Evolutionary conservation across 2,329 filamentous ascomycete species (phyloP).

Genomic region (Paradendryphiella salina): DNA sequence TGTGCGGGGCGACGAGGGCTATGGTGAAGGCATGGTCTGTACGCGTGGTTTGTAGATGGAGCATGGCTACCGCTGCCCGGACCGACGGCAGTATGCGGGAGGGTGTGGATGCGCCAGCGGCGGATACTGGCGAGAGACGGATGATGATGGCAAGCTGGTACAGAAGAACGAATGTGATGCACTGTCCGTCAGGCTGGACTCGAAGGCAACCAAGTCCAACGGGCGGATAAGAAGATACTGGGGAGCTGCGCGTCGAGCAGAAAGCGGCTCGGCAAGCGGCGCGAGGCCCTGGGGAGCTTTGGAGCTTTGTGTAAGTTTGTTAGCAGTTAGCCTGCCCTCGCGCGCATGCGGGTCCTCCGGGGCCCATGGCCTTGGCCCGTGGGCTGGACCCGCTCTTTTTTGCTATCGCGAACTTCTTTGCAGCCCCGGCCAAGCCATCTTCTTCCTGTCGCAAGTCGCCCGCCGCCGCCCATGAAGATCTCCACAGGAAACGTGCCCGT

Average conservation of each 20-base stretch:
- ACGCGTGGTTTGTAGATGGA: slow-evolving; percentile 24
- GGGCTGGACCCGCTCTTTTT: slow-evolving; percentile 9
- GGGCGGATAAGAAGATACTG: not conserved
- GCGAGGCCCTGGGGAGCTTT: slow-evolving; percentile 3
- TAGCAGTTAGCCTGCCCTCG: not conserved
- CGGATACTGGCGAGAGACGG: not conserved
- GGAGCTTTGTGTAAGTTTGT: not conserved
- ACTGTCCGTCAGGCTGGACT: not conserved
- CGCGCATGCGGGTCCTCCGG: slow-evolving; percentile 2
- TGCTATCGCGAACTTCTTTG: slow-evolving; percentile 4
- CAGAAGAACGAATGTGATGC: not conserved
- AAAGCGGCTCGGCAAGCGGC: slow-evolving; percentile 5
- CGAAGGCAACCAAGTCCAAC: not conserved
- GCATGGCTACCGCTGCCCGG: slow-evolving; percentile 36
- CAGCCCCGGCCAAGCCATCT: not conserved
- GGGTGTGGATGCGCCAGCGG: not conserved
- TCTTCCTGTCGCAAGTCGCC: slow-evolving; percentile 8
- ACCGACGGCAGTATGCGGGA: slow-evolving; percentile 20
- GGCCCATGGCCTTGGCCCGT: not conserved
- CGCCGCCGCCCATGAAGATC: slow-evolving; percentile 67
- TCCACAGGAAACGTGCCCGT: slow-evolving; percentile 83
- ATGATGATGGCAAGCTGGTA: not conserved
- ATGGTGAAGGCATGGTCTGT: slow-evolving; percentile 32
- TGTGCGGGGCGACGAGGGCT: slow-evolving; percentile 14
- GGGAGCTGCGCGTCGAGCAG: not conserved